Evolutionary conservation across 2,329 filamentous ascomycete species (phyloP).

Genomic region (Colletotrichum lindemuthianum): DNA sequence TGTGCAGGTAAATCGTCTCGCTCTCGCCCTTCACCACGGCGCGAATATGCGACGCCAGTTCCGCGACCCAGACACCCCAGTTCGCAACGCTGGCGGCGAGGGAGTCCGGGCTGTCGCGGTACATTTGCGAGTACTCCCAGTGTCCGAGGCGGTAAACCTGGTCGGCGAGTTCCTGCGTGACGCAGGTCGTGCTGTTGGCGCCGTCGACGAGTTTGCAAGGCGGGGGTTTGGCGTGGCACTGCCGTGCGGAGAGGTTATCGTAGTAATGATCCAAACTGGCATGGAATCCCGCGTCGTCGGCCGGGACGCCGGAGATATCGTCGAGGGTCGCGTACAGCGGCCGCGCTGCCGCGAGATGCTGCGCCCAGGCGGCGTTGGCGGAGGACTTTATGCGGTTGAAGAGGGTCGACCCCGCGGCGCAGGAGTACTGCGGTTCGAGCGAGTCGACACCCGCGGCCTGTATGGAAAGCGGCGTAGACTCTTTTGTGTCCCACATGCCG

Average conservation of each 20-base stretch:
- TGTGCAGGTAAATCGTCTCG: conserved; percentile 71
- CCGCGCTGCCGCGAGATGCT: conserved; percentile 68
- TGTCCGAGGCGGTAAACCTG: conserved; percentile 79
- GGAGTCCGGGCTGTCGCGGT: conserved; percentile 72
- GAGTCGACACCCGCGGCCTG: conserved; percentile 70
- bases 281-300: conserved; percentile 71
- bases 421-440: conserved; percentile 78
- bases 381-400: conserved; percentile 56
- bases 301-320: conserved; percentile 71
- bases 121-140: conserved; percentile 84
- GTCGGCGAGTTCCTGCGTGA: conserved; percentile 71
- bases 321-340: conserved; percentile 71
- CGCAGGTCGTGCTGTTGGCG: conserved; percentile 63
- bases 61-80: conserved; percentile 79
- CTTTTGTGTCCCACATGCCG: conserved; percentile 70
- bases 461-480: conserved; percentile 52
- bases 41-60: conserved; percentile 74
- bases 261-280: conserved; percentile 83
- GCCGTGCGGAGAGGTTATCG: conserved; percentile 82
- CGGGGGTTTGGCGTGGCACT: conserved; percentile 78
- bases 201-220: conserved; percentile 69
- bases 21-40: conserved; percentile 54
- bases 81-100: conserved; percentile 69
- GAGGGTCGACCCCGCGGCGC: conserved; percentile 58
- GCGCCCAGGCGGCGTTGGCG: conserved; percentile 64